Conservation (phyloP, 257 asterid species). For the Craterostigma plantagineum region DNA sequence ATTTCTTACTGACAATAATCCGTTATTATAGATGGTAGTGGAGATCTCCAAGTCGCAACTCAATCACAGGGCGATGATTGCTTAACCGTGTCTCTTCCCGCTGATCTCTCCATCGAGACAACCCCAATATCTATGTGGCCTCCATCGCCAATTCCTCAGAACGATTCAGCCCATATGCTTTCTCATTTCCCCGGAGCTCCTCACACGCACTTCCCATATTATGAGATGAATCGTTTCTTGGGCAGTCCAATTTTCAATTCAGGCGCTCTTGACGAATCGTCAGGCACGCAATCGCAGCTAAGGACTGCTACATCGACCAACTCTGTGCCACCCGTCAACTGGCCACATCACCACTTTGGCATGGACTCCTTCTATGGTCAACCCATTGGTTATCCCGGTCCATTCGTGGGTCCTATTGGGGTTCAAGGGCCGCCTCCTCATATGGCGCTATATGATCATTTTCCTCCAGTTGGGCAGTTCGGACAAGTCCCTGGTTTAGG, state of each 20-base stretch:
- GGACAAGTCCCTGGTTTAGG: conserved; percentile 98
- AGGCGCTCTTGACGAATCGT: conserved; percentile 61
- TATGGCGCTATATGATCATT: conserved; percentile 97
- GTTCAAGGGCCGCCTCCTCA: conserved; percentile 85
- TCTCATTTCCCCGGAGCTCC: conserved; percentile 84
- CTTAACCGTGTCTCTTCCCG: conserved; percentile 89
- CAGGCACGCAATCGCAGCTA: conserved; percentile 49
- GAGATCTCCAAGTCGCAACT: conserved; percentile 35
- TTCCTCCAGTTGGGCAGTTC: conserved; percentile 91
- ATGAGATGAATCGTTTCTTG: conserved; percentile 75
- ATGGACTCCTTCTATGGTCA: conserved; percentile 84
- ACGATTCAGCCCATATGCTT: conserved; percentile 53
- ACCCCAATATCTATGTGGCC: conserved; percentile 89
- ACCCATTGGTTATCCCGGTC: conserved; percentile 66
- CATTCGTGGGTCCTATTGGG: conserved; percentile 38
- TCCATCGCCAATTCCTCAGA: conserved; percentile 67
- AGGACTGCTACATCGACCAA: conserved; percentile 35
- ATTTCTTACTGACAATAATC: no score
- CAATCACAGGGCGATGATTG: conserved; percentile 64
- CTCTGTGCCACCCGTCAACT: conserved; percentile 58
- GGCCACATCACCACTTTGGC: conserved; percentile 78
- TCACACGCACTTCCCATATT: conserved; percentile 77
- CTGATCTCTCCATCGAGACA: conserved; percentile 87
- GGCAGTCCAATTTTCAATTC: conserved; percentile 80
- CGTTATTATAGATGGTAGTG: conserved; percentile 25